A percentile compares a stretch with the other conserved stretches of the same genome.
Conservation (phyloP, 441 rosid species). For the Aquilaria agallochum region DNA sequence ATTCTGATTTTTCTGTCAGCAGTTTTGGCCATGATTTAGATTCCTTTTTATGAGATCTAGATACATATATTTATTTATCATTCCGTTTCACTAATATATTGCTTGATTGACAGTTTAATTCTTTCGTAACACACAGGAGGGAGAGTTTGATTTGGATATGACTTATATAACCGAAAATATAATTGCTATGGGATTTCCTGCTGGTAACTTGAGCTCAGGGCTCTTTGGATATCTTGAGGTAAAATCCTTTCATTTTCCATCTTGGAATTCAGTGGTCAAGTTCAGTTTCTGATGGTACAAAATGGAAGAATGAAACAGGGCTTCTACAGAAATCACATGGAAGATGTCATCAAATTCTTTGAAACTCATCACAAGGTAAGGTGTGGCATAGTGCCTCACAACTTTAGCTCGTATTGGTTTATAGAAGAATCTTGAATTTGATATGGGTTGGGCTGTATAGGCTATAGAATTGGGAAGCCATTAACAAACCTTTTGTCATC, state of each 20-base stretch:
- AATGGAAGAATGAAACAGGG: constrained; percentile 47
- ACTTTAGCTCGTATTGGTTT: constrained; percentile 5
- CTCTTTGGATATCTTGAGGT: constrained; percentile 82
- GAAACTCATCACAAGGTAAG: constrained; percentile 85
- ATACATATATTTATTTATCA: too few relatives aligned
- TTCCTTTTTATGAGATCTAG: too few relatives aligned
- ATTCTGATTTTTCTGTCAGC: too few relatives aligned
- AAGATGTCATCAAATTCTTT: constrained; percentile 79
- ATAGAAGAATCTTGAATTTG: background rate
- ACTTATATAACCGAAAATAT: constrained; percentile 80
- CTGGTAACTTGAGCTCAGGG: constrained; percentile 88
- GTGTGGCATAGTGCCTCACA: constrained; percentile 1
- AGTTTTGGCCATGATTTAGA: too few relatives aligned
- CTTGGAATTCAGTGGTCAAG: constrained; percentile 10
- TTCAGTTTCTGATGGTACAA: constrained; percentile 13
- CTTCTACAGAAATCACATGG: constrained; percentile 81
- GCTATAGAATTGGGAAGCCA: too few relatives aligned
- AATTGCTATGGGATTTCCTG: constrained; percentile 93
- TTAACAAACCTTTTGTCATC: too few relatives aligned
- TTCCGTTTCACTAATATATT: too few relatives aligned
- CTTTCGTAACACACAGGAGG: constrained; percentile 44
- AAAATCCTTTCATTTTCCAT: constrained; percentile 9
- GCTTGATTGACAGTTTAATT: too few relatives aligned
- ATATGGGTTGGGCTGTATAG: background rate
- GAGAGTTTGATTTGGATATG: constrained; percentile 85